Percentiles rank a stretch among this genome's conserved stretches.
phyloP scores from a whole-genome alignment of 2,329 filamentous ascomycete species.

The Aspergillus niger region DNA sequence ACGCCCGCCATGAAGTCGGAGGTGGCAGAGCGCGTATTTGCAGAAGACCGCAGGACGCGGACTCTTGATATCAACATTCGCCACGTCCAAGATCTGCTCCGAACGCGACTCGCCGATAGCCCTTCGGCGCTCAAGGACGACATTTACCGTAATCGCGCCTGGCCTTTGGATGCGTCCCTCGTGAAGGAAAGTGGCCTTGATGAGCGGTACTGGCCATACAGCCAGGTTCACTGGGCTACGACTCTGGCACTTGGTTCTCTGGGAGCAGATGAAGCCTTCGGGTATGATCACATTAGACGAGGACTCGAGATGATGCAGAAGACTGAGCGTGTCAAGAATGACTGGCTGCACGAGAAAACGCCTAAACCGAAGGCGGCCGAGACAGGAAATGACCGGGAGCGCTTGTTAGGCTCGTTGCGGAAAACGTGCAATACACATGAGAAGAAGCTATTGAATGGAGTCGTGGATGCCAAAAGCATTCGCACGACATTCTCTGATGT shows the following conservation, averaged over 20 bases:
- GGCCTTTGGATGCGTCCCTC: conserved; percentile 32
- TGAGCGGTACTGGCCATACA: conserved; percentile 60
- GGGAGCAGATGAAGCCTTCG: conserved; percentile 43
- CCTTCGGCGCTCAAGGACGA: conserved; percentile 34
- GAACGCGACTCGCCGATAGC: conserved; percentile 38
- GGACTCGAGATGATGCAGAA: conserved; percentile 45
- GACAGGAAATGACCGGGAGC: conserved; percentile 38
- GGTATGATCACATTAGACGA: conserved; percentile 41
- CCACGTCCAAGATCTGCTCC: conserved; percentile 66
- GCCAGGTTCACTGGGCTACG: conserved; percentile 63
- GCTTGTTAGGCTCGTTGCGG: conserved; percentile 53
- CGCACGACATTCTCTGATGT: conserved; percentile 86
- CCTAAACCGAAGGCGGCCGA: conserved; percentile 34
- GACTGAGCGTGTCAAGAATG: conserved; percentile 41
- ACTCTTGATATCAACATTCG: conserved; percentile 63
- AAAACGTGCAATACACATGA: conserved; percentile 73
- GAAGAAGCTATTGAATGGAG: conserved; percentile 75
- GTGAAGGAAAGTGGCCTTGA: conserved; percentile 46
- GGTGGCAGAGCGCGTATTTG: conserved; percentile 44
- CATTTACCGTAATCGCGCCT: conserved; percentile 33
- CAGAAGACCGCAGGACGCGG: conserved; percentile 52
- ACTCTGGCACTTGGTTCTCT: conserved; percentile 55
- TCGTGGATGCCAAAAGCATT: conserved; percentile 79
- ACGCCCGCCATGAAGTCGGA: conserved; percentile 50
- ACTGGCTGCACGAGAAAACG: conserved; percentile 39